These are phyloP conservation scores for Ophiostoma ips DNA, from an alignment of 2,329 filamentous ascomycete species.

Conservation along the genomic window DNA sequence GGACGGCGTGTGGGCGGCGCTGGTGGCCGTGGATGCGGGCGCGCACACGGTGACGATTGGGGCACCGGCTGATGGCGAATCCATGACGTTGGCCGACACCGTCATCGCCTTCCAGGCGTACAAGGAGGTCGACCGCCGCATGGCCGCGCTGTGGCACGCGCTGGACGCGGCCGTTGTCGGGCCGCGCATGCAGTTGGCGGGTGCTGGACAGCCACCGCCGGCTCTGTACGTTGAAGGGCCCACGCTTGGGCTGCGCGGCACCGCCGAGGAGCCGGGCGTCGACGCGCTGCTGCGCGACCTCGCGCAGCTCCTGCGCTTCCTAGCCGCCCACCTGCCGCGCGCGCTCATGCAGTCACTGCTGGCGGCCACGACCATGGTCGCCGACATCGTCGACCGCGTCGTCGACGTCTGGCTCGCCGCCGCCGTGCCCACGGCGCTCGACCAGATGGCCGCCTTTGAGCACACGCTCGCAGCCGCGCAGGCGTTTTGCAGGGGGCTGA, in stretches of 20 bases:
- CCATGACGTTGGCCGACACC: constrained; percentile 39
- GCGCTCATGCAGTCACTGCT: constrained; percentile 42
- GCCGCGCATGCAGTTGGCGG: constrained; percentile 38
- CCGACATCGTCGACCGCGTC: constrained; percentile 51
- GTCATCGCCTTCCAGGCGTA: constrained; percentile 43
- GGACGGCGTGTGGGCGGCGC: constrained; percentile 53
- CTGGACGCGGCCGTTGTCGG: constrained; percentile 47
- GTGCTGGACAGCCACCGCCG: constrained; percentile 19
- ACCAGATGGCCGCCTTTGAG: constrained; percentile 59
- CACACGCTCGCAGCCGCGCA: constrained; percentile 49
- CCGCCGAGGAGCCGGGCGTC: constrained; percentile 32
- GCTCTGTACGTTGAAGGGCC: constrained; percentile 32
- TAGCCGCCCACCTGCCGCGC: constrained; percentile 36
- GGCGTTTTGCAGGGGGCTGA: constrained; percentile 50
- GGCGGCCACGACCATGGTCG: constrained; percentile 52
- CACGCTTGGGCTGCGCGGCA: constrained; percentile 28
- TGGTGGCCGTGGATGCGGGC: constrained; percentile 49
- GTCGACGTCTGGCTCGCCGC: constrained; percentile 62
- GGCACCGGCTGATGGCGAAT: not conserved
- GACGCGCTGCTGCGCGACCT: constrained; percentile 41
- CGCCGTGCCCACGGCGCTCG: constrained; percentile 60
- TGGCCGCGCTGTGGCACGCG: constrained; percentile 46
- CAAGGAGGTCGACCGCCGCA: constrained; percentile 46
- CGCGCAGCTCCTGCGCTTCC: constrained; percentile 34
- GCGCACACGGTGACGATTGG: constrained; percentile 24